Conservation (phyloP, 2,329 filamentous ascomycete genomes). For the Colletotrichum costaricense region DNA sequence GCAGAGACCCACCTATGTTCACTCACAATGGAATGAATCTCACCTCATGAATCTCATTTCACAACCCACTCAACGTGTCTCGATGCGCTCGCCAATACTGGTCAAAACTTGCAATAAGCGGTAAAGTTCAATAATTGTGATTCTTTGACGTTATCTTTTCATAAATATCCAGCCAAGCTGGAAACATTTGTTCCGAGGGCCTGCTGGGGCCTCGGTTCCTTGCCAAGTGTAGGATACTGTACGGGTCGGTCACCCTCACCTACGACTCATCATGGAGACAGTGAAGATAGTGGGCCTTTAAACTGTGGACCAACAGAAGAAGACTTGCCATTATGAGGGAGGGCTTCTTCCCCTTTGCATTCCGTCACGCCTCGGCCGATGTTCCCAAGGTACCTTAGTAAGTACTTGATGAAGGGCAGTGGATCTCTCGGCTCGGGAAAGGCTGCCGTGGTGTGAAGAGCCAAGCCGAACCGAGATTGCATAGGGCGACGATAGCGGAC, state of each 20-base stretch:
- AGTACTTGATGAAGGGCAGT: neutral
- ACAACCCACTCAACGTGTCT: neutral
- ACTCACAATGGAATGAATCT: neutral
- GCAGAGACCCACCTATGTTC: neutral
- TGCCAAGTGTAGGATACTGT: neutral
- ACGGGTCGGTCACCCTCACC: neutral
- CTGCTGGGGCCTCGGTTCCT: too few species aligned
- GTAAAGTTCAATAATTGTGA: too few species aligned
- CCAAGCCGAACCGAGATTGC: neutral
- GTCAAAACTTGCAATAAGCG: too few species aligned
- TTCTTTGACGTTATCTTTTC: too few species aligned
- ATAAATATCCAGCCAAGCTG: too few species aligned
- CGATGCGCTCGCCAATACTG: neutral
- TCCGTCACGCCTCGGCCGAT: too few species aligned
- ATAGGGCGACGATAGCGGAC: neutral
- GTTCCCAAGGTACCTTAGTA: too few species aligned
- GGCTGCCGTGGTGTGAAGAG: neutral
- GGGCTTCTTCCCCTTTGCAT: too few species aligned
- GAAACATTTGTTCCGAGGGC: too few species aligned
- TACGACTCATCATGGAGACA: neutral
- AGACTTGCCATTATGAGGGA: too few species aligned
- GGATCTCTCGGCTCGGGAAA: neutral
- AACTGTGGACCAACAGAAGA: too few species aligned
- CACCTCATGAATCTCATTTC: neutral
- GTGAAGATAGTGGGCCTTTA: neutral